Percentiles rank a stretch among this genome's conserved stretches.
Evolutionary conservation across 352 stramenopile genomes (phyloP).

Genomic region (Phytophthora sansomeana): DNA sequence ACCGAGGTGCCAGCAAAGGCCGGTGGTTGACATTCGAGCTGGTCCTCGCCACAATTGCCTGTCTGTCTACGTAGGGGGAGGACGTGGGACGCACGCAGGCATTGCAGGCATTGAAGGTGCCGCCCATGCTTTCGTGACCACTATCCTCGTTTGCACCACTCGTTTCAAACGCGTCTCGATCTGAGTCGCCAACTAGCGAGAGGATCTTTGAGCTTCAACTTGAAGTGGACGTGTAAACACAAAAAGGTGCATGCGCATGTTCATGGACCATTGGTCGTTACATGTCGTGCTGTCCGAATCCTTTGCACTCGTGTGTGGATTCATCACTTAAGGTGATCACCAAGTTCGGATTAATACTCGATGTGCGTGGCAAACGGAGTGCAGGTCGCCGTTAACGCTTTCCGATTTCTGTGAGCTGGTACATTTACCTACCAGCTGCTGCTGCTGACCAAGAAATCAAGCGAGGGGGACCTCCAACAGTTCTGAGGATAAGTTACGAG

Average conservation of each 20-base stretch:
- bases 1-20: background rate
- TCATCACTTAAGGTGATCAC: background rate
- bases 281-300: background rate
- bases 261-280: background rate
- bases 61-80: constrained; percentile 14
- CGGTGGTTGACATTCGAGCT: constrained; percentile 4
- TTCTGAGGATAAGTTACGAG: background rate
- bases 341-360: background rate
- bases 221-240: constrained; percentile 8
- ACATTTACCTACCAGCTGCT: constrained; percentile 15
- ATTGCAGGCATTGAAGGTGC: constrained; percentile 23
- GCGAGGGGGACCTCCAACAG: constrained; percentile 11
- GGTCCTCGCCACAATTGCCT: background rate
- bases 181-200: background rate
- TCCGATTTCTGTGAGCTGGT: background rate
- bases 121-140: background rate
- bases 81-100: constrained; percentile 21
- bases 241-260: no score
- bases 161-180: background rate
- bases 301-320: background rate
- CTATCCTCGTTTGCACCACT: background rate
- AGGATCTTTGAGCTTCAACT: constrained; percentile 11
- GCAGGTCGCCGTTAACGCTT: background rate
- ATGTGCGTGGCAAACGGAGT: background rate
- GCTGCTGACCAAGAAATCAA: constrained; percentile 18